Evolutionary conservation across 2,329 filamentous ascomycete species (phyloP).

Genomic region (Aspergillus bombycis): DNA sequence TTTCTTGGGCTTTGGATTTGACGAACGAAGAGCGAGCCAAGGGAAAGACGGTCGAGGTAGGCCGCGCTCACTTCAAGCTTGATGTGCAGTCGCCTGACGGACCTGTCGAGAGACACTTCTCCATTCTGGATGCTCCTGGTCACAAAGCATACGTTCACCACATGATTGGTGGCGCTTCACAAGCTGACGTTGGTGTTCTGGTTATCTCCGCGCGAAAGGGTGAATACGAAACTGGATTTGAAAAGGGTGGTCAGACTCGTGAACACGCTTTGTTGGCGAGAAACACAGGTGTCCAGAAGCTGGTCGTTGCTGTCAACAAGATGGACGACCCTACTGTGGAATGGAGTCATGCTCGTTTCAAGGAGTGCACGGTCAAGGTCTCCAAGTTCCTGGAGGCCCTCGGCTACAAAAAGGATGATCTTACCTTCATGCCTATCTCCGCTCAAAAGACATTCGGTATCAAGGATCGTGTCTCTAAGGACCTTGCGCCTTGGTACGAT

Average conservation of each 20-base stretch:
- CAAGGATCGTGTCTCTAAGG: conserved; percentile 81
- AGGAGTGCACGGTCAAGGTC: conserved; percentile 91
- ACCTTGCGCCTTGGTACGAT: conserved; percentile 78
- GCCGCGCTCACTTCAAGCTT: conserved; percentile 93
- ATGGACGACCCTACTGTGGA: conserved; percentile 98
- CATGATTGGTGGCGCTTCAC: conserved; percentile 96
- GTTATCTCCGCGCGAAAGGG: conserved; percentile 97
- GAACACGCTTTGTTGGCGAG: conserved; percentile 98
- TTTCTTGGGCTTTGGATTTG: conserved; percentile 96
- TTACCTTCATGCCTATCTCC: conserved; percentile 95
- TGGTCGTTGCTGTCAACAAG: conserved; percentile 95
- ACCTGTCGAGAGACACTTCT: conserved; percentile 85
- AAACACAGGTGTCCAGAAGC: conserved; percentile 96
- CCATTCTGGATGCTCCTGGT: conserved; percentile 92
- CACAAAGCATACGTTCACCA: conserved; percentile 98
- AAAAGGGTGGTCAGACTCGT: conserved; percentile 92
- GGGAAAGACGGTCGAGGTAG: conserved; percentile 98
- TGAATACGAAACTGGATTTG: conserved; percentile 98
- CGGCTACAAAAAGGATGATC: conserved; percentile 93
- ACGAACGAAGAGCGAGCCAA: conserved; percentile 95
- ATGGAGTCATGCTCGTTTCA: conserved; percentile 91
- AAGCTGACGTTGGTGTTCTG: conserved; percentile 90
- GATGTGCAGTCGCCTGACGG: conserved; percentile 39
- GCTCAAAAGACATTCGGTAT: conserved; percentile 85
- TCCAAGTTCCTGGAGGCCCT: conserved; percentile 85